Evolutionary conservation across 371 early-diverging fungal species (phyloP), one percentile per base, ranked within the genome.

Genomic region (Entomophthora muscae): DNA sequence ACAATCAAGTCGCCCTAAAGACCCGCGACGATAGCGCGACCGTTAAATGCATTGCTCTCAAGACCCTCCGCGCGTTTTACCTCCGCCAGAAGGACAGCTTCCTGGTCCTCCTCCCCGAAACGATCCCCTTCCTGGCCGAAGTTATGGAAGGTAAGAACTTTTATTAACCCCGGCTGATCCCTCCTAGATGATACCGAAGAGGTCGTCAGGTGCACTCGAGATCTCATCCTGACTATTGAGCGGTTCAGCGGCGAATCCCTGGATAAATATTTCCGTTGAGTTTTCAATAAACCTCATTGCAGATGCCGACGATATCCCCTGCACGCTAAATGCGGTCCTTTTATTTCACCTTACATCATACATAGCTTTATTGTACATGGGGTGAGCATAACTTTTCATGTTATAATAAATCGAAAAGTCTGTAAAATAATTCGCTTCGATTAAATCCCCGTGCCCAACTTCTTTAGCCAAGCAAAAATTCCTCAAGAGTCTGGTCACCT

Each of bases 61-160:
- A 75, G 60, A 78, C 80, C 52, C 67, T 93, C 51, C 82, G 86
- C 65, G 89, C 88, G 63, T 82, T 91, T 65, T 97, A 92, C 70
- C 71, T 75, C 65, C 79, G 82, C 51, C 77, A 92, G 13, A 93
- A 95, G 52, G 96, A 97, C 69, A 91, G 91, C 71, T 90, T 90
- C 79, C 75, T 94, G 52, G 77, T 87, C 32, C 77, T 89, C 66
- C 76, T 97, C 73, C 94, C 96, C 10, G 95, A 95, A 73, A 93
- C 94, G 53, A 89, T 95, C 63, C 94, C 98, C 1, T 89, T 86
- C 76, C 70, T 97, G 69, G 93, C 94, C 1, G 98, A 97, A 75
- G 75, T 94, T 22, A 83, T 93, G 87, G 98, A 97, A 71, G 42
- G 42, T 42, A 42, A 42, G 10, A n/a, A 5, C 42, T 42, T 42